Conservation (phyloP, 176 grass and related monocot species). For the Cenchrus fungigraminus region DNA sequence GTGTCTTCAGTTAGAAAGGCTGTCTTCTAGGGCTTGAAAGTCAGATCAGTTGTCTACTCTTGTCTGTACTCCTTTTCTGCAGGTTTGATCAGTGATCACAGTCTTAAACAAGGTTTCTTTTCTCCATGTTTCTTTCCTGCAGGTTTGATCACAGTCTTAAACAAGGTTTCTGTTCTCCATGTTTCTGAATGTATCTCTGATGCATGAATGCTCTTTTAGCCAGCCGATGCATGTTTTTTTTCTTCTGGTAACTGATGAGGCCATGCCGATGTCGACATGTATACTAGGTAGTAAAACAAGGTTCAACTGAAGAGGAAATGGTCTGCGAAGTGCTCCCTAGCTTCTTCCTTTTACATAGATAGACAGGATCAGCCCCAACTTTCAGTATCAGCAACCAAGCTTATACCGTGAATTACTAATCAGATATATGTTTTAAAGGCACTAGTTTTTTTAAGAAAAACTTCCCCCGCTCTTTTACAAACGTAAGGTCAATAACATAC, state of each 20-base stretch:
- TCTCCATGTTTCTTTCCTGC: not conserved
- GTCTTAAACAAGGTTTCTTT: not conserved
- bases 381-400: not conserved
- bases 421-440: not conserved
- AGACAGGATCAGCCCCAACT: not conserved
- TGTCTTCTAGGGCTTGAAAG: not conserved
- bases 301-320: not conserved
- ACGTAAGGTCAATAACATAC: not conserved
- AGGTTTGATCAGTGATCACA: not conserved
- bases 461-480: not conserved
- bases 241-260: not conserved
- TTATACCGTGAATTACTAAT: not conserved
- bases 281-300: not conserved
- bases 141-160: no score
- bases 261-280: not conserved
- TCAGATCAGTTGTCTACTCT: not conserved
- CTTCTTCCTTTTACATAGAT: not conserved
- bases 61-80: not conserved
- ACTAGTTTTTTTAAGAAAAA: not conserved
- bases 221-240: not conserved
- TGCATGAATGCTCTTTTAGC: not conserved
- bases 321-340: not conserved
- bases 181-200: not conserved
- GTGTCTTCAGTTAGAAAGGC: not conserved
- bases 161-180: no score